Conservation (phyloP, 1,284 basidiomycete genomes). For the Ganoderma meredithae region DNA sequence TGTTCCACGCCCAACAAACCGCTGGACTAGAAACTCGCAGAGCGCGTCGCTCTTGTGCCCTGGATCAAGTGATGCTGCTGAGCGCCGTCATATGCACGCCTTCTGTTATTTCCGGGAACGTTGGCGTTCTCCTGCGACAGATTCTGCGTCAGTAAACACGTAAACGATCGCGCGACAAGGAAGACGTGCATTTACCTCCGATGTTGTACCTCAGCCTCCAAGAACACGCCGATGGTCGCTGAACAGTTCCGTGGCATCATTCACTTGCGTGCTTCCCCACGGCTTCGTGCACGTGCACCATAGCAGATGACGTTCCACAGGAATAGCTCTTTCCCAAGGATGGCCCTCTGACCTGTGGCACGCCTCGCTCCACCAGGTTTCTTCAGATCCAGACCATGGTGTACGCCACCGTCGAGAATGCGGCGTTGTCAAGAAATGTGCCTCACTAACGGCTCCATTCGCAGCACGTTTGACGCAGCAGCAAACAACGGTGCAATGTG, state of each 20-base stretch:
- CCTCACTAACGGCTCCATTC: constrained; percentile 14
- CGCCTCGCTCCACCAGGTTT: constrained; percentile 14
- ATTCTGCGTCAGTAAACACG: constrained; percentile 12
- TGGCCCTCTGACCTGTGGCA: constrained; percentile 30
- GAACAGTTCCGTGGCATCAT: neutral
- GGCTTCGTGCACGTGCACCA: constrained; percentile 14
- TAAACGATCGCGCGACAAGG: constrained; percentile 9
- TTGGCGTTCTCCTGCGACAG: constrained; percentile 4
- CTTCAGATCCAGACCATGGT: constrained; percentile 16
- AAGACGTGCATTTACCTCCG: neutral
- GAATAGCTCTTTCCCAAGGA: constrained; percentile 12
- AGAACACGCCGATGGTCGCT: constrained; percentile 3
- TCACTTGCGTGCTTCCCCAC: neutral
- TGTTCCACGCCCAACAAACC: neutral
- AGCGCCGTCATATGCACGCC: constrained; percentile 14
- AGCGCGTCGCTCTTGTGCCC: neutral
- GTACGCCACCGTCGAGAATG: constrained; percentile 13
- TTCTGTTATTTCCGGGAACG: constrained; percentile 14
- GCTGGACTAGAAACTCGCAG: constrained; percentile 5
- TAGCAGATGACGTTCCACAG: constrained; percentile 11
- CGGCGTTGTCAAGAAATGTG: constrained; percentile 6
- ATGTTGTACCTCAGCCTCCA: neutral
- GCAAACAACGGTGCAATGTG: neutral
- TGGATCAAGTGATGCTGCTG: constrained; percentile 11
- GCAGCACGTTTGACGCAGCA: constrained; percentile 6